Evolutionary conservation across 495 filamentous ascomycete species (phyloP), one percentile per base, ranked within the genome.

Genomic region (Bacidia gigantensis): DNA sequence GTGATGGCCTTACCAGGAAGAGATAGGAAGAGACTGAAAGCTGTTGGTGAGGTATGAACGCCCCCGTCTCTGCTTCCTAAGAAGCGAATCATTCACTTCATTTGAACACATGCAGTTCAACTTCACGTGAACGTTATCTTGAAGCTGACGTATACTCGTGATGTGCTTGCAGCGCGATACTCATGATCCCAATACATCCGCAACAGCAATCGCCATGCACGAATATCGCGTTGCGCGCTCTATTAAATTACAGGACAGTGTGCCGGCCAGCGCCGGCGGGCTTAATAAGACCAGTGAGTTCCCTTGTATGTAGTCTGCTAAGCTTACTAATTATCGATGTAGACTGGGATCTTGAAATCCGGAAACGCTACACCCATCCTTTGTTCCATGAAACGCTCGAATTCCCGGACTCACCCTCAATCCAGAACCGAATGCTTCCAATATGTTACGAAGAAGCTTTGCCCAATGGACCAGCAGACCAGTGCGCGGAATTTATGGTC

Each of bases 401-500:
- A 67, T 96, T 98, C 61, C 92, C 92, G 12, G 87, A 93, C 57
- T 67, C 77, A 10, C 75, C 80, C 48, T 82, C 80, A 24, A 86
- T 98, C 56, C 76, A 86, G 58, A 74, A 79, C 18, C 85, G 89
- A 52, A 93, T 97, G 84, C 72, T 87, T 17, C 89, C 92, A 9
- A 92, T 96, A 57, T 95, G 87, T 67, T 95, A 94, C 67, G 92
- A 95, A 66, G 77, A 86, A 55, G 92, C 89, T 0, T 77, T 98
- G 3, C 74, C 75, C n/a, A 76, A 75, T 21, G 87, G 89, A 2
- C 78, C 86, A 55, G 69, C 77, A 5, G 62, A 80, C 3, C 78
- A 86, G 24, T 86, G 86, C 29, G 80, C 89, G 3, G 81, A 86
- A 48, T 87, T 90, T 63, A 83, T 98, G 80, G 83, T 86, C 21